Evolutionary conservation across 306 rosid genomes (phyloP).

Genomic region (Mucuna pruriens): DNA sequence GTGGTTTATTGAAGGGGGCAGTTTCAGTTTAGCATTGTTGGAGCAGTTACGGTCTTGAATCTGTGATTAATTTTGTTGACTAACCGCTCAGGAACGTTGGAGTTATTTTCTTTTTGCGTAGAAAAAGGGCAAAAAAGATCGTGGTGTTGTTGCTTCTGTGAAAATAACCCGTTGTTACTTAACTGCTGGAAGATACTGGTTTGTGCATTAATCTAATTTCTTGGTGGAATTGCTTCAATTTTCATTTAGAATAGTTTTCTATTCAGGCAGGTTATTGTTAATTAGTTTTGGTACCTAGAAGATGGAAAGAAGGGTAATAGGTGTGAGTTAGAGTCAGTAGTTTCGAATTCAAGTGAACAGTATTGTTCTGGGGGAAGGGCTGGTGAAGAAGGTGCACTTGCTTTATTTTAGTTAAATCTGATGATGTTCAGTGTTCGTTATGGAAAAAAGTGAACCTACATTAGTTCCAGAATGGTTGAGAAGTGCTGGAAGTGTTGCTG

Average conservation of each 20-base stretch:
- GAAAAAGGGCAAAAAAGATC: not conserved
- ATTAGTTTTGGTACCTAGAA: not conserved
- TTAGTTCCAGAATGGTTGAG: slow-evolving; percentile 99
- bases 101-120: not conserved
- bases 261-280: not conserved
- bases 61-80: slow-evolving; percentile 38
- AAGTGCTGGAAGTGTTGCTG: slow-evolving; percentile 84
- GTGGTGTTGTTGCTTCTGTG: slow-evolving; percentile 10
- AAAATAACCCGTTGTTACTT: not conserved
- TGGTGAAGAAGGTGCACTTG: slow-evolving; percentile 60
- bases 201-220: slow-evolving; percentile 14
- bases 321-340: slow-evolving; percentile 5
- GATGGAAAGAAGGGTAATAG: slow-evolving; percentile 8
- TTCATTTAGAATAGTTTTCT: slow-evolving; percentile 8
- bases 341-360: slow-evolving; percentile 9
- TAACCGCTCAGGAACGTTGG: slow-evolving; percentile 7
- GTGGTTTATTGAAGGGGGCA: not conserved
- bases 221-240: slow-evolving; percentile 1
- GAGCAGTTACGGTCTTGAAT: slow-evolving; percentile 32
- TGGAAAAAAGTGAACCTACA: slow-evolving; percentile 99
- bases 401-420: slow-evolving; percentile 47
- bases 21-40: slow-evolving; percentile 35
- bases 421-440: slow-evolving; percentile 92
- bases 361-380: slow-evolving; percentile 46
- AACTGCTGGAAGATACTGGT: not conserved